A percentile compares a stretch with the other conserved stretches of the same genome.
Conservation (phyloP, 2,329 filamentous ascomycete species). For the Peltaster fructicola region DNA sequence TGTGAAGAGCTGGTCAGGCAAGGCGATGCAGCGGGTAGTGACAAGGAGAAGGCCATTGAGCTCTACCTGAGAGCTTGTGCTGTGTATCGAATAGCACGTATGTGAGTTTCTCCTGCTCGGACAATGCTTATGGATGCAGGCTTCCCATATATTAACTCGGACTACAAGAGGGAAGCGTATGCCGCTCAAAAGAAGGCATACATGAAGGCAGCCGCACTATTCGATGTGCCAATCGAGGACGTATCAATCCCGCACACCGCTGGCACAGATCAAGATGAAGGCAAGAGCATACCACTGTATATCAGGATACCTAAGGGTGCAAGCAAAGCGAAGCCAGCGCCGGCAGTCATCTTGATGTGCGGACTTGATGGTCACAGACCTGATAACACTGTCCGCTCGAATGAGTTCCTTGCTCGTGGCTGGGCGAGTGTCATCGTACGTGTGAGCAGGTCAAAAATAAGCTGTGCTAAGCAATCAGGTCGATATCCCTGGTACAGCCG, state of each 20-base stretch:
- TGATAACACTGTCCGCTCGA: constrained; percentile 41
- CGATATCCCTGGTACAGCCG: constrained; percentile 50
- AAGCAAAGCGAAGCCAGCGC: constrained; percentile 19
- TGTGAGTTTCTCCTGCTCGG: too few relatives aligned
- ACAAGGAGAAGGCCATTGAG: constrained; percentile 14
- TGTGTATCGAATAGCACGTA: constrained; percentile 21
- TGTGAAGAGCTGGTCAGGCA: constrained; percentile 15
- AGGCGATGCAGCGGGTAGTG: constrained; percentile 11
- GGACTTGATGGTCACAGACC: constrained; percentile 46
- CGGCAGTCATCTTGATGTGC: constrained; percentile 40
- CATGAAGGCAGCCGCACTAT: constrained; percentile 18
- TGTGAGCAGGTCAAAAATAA: not conserved
- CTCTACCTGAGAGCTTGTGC: constrained; percentile 20
- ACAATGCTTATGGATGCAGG: too few relatives aligned
- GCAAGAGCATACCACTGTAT: constrained; percentile 22
- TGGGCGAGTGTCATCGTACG: constrained; percentile 42
- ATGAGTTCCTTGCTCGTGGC: constrained; percentile 44
- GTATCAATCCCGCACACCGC: constrained; percentile 23
- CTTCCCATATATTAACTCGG: constrained; percentile 22
- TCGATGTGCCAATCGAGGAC: constrained; percentile 21
- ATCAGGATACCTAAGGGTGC: constrained; percentile 19
- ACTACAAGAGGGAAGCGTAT: constrained; percentile 18
- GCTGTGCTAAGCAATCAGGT: constrained; percentile 1
- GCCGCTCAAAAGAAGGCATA: constrained; percentile 21
- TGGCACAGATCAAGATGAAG: constrained; percentile 17